These are phyloP conservation scores for Candida morakotiae DNA, from an alignment of 805 yeast species.

Conservation along the genomic window DNA sequence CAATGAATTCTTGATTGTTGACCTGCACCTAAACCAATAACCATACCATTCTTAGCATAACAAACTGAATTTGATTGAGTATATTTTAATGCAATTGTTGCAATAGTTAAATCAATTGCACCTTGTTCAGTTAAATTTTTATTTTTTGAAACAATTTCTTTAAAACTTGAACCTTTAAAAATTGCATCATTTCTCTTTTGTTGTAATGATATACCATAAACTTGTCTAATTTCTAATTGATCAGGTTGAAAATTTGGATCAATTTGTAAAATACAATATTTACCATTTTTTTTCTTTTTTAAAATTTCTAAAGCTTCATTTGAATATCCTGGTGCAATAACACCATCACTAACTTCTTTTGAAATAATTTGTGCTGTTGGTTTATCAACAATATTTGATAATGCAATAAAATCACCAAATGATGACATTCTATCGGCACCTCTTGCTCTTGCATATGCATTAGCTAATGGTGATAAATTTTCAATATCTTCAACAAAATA, in stretches of 20 bases:
- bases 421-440: conserved; percentile 99
- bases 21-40: conserved; percentile 98
- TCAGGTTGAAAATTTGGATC: conserved; percentile 93
- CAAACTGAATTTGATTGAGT: conserved; percentile 98
- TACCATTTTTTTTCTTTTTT: conserved; percentile 92
- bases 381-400: conserved; percentile 91
- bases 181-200: conserved; percentile 98
- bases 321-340: conserved; percentile 94
- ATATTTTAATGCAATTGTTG: conserved; percentile 94
- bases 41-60: conserved; percentile 99
- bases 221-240: conserved; percentile 82
- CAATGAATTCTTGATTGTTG: conserved; percentile 99
- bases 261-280: conserved; percentile 92
- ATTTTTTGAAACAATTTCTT: conserved; percentile 85
- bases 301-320: conserved; percentile 88
- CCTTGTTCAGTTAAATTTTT: conserved; percentile 90
- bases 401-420: conserved; percentile 97
- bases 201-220: conserved; percentile 90
- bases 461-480: conserved; percentile 93
- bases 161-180: conserved; percentile 84
- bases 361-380: conserved; percentile 97
- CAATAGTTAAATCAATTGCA: conserved; percentile 87
- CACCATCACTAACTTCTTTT: conserved; percentile 97
- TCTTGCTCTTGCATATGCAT: conserved; percentile 98
- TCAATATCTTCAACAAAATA: conserved; percentile 94